Evolutionary conservation across 176 grass and related monocot genomes (phyloP).

Genomic region (Oryza meyeriana): DNA sequence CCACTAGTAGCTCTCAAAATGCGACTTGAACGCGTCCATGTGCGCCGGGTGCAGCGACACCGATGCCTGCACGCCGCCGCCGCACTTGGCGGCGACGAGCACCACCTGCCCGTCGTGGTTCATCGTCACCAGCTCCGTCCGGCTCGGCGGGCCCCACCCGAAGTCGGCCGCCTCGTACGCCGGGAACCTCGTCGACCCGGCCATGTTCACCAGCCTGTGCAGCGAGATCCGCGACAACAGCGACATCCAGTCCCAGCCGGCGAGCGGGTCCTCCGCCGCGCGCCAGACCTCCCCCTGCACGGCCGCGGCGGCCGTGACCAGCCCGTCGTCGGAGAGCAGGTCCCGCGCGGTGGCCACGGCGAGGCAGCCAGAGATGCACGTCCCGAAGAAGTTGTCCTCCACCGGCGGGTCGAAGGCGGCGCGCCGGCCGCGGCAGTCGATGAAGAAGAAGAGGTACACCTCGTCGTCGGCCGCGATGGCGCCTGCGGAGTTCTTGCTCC

Average conservation of each 20-base stretch:
- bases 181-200: constrained; percentile 34
- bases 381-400: constrained; percentile 37
- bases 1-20: background rate
- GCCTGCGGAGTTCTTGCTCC: background rate
- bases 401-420: constrained; percentile 22
- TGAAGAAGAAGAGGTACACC: constrained; percentile 39
- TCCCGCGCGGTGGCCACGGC: background rate
- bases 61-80: constrained; percentile 23
- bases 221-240: background rate
- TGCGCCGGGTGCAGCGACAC: constrained; percentile 15
- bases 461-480: constrained; percentile 7
- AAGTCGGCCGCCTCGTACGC: constrained; percentile 45
- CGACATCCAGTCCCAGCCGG: constrained; percentile 25
- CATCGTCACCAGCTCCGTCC: constrained; percentile 45
- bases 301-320: background rate
- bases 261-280: constrained; percentile 15
- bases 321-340: background rate
- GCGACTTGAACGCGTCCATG: constrained; percentile 13
- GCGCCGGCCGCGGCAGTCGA: constrained; percentile 31
- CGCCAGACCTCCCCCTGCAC: constrained; percentile 17
- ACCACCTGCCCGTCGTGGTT: constrained; percentile 36
- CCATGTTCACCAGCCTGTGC: constrained; percentile 3
- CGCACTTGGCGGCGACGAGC: constrained; percentile 10
- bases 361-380: constrained; percentile 30
- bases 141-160: constrained; percentile 35